These are phyloP conservation scores for Rhynchospora pubera DNA, from an alignment of 176 grass and related monocot genomes.

Conservation along the genomic window DNA sequence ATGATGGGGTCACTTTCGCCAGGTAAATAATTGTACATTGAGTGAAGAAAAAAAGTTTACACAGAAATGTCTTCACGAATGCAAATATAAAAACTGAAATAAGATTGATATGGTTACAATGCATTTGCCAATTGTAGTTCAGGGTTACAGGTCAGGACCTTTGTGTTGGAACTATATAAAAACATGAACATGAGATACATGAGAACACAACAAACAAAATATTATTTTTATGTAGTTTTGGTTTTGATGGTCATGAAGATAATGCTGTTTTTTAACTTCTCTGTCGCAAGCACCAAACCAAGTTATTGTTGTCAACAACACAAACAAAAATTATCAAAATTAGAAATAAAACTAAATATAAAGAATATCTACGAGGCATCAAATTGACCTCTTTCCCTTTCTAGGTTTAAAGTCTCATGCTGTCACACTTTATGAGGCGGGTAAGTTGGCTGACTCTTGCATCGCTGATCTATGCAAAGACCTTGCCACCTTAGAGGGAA, in stretches of 20 bases:
- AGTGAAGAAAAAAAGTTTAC: background rate
- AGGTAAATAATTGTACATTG: conserved; percentile 37
- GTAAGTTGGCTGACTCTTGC: conserved; percentile 89
- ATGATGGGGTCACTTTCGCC: conserved; percentile 99
- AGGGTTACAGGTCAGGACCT: background rate
- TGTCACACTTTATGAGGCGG: conserved; percentile 95
- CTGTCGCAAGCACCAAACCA: background rate
- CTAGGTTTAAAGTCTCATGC: conserved; percentile 98
- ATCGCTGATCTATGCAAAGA: conserved; percentile 81
- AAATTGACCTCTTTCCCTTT: conserved; percentile 19
- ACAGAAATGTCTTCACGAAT: background rate
- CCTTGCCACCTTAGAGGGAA: conserved; percentile 87
- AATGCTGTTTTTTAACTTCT: background rate
- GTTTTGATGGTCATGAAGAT: background rate
- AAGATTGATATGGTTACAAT: background rate
- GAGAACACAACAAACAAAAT: background rate
- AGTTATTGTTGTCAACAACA: background rate
- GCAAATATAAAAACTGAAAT: background rate
- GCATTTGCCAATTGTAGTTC: background rate
- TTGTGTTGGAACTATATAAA: background rate
- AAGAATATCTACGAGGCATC: background rate
- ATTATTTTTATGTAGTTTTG: background rate
- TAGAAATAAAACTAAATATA: background rate
- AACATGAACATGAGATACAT: background rate
- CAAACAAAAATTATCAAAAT: background rate